Conservation (phyloP, 2,329 filamentous ascomycete genomes). For the Purpureocillium takamizusanense region DNA sequence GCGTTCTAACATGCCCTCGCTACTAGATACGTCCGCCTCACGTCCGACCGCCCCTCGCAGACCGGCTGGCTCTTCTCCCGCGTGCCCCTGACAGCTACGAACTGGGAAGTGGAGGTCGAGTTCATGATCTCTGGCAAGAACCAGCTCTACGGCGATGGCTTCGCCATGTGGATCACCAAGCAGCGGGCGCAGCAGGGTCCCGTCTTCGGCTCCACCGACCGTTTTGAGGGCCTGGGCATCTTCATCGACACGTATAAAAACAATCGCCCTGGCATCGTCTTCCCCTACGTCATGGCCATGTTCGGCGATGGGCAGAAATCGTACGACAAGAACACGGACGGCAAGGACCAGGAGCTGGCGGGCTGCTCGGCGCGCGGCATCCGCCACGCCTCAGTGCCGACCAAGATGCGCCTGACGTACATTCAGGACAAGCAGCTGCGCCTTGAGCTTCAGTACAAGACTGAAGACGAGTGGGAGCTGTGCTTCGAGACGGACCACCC, state of each 20-base stretch:
- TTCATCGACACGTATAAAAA: conserved; percentile 99
- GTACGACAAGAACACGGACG: conserved; percentile 92
- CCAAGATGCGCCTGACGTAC: conserved; percentile 84
- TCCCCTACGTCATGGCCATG: conserved; percentile 99
- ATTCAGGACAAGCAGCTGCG: conserved; percentile 91
- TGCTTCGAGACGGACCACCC: conserved; percentile 73
- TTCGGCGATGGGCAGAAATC: conserved; percentile 78
- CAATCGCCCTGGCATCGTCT: conserved; percentile 88
- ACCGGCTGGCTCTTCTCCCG: conserved; percentile 89
- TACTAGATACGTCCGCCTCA: conserved; percentile 79
- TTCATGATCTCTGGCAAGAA: conserved; percentile 88
- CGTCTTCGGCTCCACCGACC: conserved; percentile 82
- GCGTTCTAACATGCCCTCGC: background rate
- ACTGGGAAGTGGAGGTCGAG: conserved; percentile 97
- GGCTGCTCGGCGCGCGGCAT: conserved; percentile 93
- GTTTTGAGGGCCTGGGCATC: conserved; percentile 87
- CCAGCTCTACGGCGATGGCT: conserved; percentile 88
- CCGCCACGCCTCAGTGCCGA: conserved; percentile 68
- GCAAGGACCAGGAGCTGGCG: conserved; percentile 84
- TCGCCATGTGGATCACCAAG: conserved; percentile 97
- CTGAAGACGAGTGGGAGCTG: conserved; percentile 74
- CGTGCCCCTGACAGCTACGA: conserved; percentile 90
- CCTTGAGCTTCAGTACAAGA: conserved; percentile 91
- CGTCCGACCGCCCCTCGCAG: conserved; percentile 83
- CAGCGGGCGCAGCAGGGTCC: conserved; percentile 71